A percentile compares a stretch with the other conserved stretches of the same genome.
phyloP scores from a whole-genome alignment of 108 stramenopile species.

The Cylindrotheca fusiformis region DNA sequence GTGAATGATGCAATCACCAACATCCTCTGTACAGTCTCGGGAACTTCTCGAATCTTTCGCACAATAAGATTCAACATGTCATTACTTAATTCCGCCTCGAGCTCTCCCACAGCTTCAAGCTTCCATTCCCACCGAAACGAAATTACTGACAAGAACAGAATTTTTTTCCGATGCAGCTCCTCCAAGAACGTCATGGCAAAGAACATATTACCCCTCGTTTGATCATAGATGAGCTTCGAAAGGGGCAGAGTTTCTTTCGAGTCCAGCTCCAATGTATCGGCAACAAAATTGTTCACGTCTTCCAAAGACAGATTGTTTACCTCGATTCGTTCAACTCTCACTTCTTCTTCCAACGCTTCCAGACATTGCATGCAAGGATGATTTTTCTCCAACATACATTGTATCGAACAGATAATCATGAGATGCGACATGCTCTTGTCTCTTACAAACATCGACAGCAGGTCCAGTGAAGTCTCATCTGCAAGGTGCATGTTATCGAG shows the following conservation, averaged over 20 bases:
- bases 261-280: slow-evolving; percentile 18
- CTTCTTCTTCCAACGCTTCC: background rate
- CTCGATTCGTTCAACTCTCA: slow-evolving; percentile 18
- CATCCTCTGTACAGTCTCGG: slow-evolving; percentile 34
- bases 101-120: slow-evolving; percentile 16
- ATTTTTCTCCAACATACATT: slow-evolving; percentile 3
- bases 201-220: slow-evolving; percentile 40
- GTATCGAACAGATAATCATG: slow-evolving; percentile 27
- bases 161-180: slow-evolving; percentile 46
- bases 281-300: slow-evolving; percentile 22
- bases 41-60: slow-evolving; percentile 34
- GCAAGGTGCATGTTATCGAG: slow-evolving; percentile 40
- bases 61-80: slow-evolving; percentile 36
- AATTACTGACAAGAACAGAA: slow-evolving; percentile 47
- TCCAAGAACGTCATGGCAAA: slow-evolving; percentile 34
- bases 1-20: slow-evolving; percentile 47
- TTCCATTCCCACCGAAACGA: slow-evolving; percentile 49
- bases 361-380: slow-evolving; percentile 10
- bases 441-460: slow-evolving; percentile 19
- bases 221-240: slow-evolving; percentile 21
- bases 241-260: slow-evolving; percentile 7
- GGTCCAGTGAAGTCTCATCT: slow-evolving; percentile 19
- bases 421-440: slow-evolving; percentile 14
- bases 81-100: slow-evolving; percentile 10
- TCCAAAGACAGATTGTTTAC: slow-evolving; percentile 16